Conservation (phyloP, 169 alveolate genomes). For the Plasmodium vivax region DNA sequence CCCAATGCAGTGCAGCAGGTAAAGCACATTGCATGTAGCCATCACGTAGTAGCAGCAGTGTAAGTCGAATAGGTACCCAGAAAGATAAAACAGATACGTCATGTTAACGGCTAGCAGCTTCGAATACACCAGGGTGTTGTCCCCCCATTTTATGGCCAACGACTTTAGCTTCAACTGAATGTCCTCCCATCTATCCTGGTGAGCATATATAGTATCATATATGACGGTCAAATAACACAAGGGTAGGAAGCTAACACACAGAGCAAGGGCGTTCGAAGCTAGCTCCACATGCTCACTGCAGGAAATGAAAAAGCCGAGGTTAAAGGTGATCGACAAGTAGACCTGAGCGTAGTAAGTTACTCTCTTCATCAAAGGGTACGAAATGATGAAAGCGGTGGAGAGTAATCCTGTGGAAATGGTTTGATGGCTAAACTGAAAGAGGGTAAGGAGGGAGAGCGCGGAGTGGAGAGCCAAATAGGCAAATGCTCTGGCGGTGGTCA, state of each 20-base stretch:
- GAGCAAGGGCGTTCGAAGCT: slow-evolving; percentile 79
- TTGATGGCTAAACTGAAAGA: slow-evolving; percentile 9
- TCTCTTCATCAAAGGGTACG: slow-evolving; percentile 94
- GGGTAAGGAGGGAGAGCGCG: background rate
- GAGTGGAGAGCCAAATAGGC: slow-evolving; percentile 63
- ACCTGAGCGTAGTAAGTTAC: slow-evolving; percentile 91
- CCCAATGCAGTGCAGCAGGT: slow-evolving; percentile 1
- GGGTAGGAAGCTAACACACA: slow-evolving; percentile 79
- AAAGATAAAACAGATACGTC: slow-evolving; percentile 18
- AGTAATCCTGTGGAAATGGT: slow-evolving; percentile 43
- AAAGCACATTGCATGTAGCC: slow-evolving; percentile 25
- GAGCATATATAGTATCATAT: slow-evolving; percentile 96
- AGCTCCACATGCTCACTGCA: slow-evolving; percentile 82
- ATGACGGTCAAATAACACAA: slow-evolving; percentile 91
- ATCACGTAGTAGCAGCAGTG: slow-evolving; percentile 32
- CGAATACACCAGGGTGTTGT: slow-evolving; percentile 77
- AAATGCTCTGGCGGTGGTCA: slow-evolving; percentile 83
- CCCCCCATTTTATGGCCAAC: slow-evolving; percentile 92
- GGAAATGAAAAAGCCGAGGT: slow-evolving; percentile 91
- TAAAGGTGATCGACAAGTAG: slow-evolving; percentile 92
- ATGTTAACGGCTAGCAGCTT: slow-evolving; percentile 3
- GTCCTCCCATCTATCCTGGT: slow-evolving; percentile 93
- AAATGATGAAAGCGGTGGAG: slow-evolving; percentile 80
- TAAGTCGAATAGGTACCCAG: slow-evolving; percentile 35
- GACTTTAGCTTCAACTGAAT: slow-evolving; percentile 88